Evolutionary conservation across 2,329 filamentous ascomycete genomes (phyloP).

Genomic region (Colletotrichum tabaci): DNA sequence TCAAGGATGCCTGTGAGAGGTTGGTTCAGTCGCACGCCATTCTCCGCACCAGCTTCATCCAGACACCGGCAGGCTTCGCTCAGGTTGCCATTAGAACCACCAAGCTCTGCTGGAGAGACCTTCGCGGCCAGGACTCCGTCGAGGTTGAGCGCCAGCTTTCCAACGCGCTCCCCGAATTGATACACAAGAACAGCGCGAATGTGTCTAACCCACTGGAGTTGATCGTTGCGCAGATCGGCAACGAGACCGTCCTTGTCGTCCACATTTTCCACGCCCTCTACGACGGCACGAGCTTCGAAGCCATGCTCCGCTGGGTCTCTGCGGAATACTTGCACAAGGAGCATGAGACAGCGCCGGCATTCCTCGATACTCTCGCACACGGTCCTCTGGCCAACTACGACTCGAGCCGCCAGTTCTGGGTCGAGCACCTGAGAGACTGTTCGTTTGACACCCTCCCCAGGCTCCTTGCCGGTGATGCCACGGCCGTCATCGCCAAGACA

Average conservation of each 20-base stretch:
- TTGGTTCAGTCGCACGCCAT: slow-evolving; percentile 71
- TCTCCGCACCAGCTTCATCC: slow-evolving; percentile 80
- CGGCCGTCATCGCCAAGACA: slow-evolving; percentile 20
- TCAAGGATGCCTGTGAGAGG: slow-evolving; percentile 72
- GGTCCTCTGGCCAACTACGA: slow-evolving; percentile 74
- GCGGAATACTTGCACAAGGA: slow-evolving; percentile 61
- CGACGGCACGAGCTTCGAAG: slow-evolving; percentile 83
- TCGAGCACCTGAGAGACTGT: slow-evolving; percentile 63
- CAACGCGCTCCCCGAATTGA: slow-evolving; percentile 65
- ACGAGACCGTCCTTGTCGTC: slow-evolving; percentile 65
- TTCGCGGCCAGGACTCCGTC: slow-evolving; percentile 46
- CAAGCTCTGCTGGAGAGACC: slow-evolving; percentile 61
- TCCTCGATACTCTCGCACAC: slow-evolving; percentile 76
- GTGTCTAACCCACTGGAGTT: slow-evolving; percentile 68
- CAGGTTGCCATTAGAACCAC: slow-evolving; percentile 75
- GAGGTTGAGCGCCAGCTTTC: slow-evolving; percentile 53
- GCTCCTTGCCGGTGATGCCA: slow-evolving; percentile 31
- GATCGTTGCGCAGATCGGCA: slow-evolving; percentile 53
- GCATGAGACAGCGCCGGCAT: slow-evolving; percentile 63
- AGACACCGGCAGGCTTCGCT: slow-evolving; percentile 81
- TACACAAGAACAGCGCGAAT: slow-evolving; percentile 63
- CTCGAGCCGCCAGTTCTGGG: slow-evolving; percentile 75
- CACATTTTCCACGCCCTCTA: slow-evolving; percentile 90
- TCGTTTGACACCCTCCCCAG: slow-evolving; percentile 44
- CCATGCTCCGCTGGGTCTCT: slow-evolving; percentile 74